Percentiles rank a stretch among this genome's conserved stretches.
These are phyloP conservation scores for Talaromyces islandicus DNA, from an alignment of 2,329 filamentous ascomycete genomes.

Conservation along the genomic window DNA sequence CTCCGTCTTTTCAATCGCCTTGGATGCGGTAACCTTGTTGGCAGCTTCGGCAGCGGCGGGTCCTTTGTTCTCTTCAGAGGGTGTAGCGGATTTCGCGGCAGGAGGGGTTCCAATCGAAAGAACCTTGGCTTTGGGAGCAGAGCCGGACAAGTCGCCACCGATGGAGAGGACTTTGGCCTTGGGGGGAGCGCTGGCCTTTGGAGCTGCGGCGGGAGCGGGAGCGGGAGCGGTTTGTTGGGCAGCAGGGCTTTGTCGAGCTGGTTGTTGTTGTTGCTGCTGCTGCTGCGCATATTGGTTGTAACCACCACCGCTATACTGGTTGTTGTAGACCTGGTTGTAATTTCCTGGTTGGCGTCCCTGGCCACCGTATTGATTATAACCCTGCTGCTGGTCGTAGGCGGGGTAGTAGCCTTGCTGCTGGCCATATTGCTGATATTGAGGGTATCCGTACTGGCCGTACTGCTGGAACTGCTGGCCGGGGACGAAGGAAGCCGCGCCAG, in stretches of 20 bases:
- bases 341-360: conserved; percentile 40
- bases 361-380: conserved; percentile 44
- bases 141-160: conserved; percentile 42
- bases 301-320: conserved; percentile 42
- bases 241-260: conserved; percentile 27
- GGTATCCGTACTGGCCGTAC: conserved; percentile 43
- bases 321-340: conserved; percentile 39
- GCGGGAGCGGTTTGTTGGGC: conserved; percentile 13
- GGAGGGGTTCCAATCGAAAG: conserved; percentile 61
- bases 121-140: conserved; percentile 63
- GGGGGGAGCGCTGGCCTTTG: conserved; percentile 29
- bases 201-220: conserved; percentile 31
- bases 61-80: conserved; percentile 41
- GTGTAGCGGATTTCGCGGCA: conserved; percentile 36
- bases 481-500: conserved; percentile 63
- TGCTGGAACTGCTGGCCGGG: conserved; percentile 64
- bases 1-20: conserved; percentile 88
- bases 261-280: conserved; percentile 56
- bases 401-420: conserved; percentile 48
- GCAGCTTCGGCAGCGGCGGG: conserved; percentile 57
- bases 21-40: conserved; percentile 76
- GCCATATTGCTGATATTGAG: conserved; percentile 39
- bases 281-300: conserved; percentile 38
- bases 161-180: conserved; percentile 58
- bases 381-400: conserved; percentile 47